phyloP scores from a whole-genome alignment of 2,329 filamentous ascomycete species.

The Penicillium sp. region DNA sequence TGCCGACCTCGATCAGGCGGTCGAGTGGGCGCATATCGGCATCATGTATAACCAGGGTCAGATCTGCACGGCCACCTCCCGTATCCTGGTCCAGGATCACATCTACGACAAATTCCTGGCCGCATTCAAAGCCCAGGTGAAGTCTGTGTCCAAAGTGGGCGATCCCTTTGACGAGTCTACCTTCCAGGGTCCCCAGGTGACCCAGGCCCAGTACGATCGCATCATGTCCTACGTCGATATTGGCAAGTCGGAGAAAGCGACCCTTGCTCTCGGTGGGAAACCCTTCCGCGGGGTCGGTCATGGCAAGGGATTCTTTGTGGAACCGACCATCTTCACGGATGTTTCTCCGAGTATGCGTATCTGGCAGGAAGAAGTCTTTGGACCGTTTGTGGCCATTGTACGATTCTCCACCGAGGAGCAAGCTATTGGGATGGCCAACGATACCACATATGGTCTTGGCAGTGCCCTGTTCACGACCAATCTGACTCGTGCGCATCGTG shows the following conservation, averaged over 20 bases:
- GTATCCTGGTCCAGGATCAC: constrained; percentile 22
- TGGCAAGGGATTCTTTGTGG: constrained; percentile 24
- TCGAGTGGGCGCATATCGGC: constrained; percentile 60
- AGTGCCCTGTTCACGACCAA: constrained; percentile 37
- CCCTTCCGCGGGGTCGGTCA: constrained; percentile 25
- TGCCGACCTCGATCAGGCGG: constrained; percentile 61
- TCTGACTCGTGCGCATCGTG: constrained; percentile 33
- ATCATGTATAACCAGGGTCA: constrained; percentile 43
- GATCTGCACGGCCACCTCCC: constrained; percentile 32
- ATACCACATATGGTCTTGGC: constrained; percentile 36
- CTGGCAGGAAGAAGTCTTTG: constrained; percentile 39
- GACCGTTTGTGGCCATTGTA: constrained; percentile 34
- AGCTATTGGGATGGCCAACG: constrained; percentile 33
- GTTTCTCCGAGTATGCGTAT: constrained; percentile 32
- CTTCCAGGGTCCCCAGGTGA: constrained; percentile 24
- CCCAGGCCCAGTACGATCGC: constrained; percentile 22
- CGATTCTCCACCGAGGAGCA: constrained; percentile 34
- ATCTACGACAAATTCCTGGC: constrained; percentile 20
- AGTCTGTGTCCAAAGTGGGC: constrained; percentile 25
- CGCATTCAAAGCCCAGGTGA: constrained; percentile 21
- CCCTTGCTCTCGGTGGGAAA: constrained; percentile 28
- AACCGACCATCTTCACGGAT: constrained; percentile 29
- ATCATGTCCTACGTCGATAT: constrained; percentile 23
- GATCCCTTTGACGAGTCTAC: constrained; percentile 32
- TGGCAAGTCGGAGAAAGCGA: constrained; percentile 34